Evolutionary conservation across 441 rosid genomes (phyloP).

Genomic region (Jatropha podagrica): DNA sequence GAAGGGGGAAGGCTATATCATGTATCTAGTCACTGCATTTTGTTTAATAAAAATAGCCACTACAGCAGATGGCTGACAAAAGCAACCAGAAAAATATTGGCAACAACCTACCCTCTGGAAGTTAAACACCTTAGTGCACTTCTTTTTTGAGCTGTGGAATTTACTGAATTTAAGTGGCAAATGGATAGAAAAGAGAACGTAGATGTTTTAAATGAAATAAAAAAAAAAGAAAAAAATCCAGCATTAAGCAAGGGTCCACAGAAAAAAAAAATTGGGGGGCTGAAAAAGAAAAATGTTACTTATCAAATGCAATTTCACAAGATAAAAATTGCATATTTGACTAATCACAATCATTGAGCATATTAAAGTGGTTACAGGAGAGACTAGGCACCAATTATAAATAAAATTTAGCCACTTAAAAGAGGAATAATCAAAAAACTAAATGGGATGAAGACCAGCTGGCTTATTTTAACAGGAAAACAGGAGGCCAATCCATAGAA

Average conservation of each 20-base stretch:
- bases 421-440: neutral
- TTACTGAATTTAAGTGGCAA: neutral
- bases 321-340: neutral
- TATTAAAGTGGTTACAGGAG: neutral
- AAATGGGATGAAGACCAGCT: neutral
- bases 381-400: neutral
- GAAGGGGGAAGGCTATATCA: neutral
- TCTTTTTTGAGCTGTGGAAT: neutral
- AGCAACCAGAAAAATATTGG: neutral
- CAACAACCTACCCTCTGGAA: neutral
- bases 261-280: neutral
- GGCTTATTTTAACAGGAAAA: neutral
- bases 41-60: neutral
- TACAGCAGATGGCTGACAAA: neutral
- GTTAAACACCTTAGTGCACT: neutral
- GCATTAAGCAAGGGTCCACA: neutral
- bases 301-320: neutral
- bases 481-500: neutral
- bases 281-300: neutral
- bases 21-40: neutral
- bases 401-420: slow-evolving; percentile 10
- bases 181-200: neutral
- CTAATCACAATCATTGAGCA: neutral
- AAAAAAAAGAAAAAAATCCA: neutral
- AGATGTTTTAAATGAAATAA: neutral